phyloP scores from a whole-genome alignment of 2,329 filamentous ascomycete species.

The Cytospora piceicola region DNA sequence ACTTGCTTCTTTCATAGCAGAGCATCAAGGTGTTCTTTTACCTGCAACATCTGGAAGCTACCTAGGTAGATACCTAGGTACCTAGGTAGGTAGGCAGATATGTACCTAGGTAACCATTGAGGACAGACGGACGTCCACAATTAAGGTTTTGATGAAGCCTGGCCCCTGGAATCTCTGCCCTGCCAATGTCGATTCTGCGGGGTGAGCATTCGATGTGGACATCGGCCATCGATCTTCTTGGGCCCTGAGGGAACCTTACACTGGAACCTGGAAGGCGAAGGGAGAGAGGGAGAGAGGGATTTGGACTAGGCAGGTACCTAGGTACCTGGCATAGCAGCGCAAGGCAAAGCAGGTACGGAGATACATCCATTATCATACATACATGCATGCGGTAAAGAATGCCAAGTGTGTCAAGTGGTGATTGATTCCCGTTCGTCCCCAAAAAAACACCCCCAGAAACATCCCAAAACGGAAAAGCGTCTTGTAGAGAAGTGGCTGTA shows the following conservation, averaged over 20 bases:
- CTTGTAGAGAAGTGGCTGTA: constrained; percentile 27
- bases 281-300: neutral
- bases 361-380: too few species aligned
- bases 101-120: neutral
- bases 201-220: neutral
- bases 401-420: too few species aligned
- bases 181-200: neutral
- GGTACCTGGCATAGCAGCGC: neutral
- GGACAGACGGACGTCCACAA: neutral
- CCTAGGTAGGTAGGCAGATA: too few species aligned
- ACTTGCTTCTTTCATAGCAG: too few species aligned
- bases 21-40: too few species aligned
- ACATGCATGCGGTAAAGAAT: too few species aligned
- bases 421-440: too few species aligned
- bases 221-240: neutral
- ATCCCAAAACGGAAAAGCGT: constrained; percentile 31
- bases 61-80: too few species aligned
- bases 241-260: neutral
- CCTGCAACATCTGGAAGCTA: too few species aligned
- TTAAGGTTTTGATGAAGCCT: neutral
- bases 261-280: neutral
- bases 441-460: neutral
- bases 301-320: neutral
- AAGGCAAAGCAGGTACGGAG: too few species aligned
- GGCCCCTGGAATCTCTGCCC: neutral